These are phyloP conservation scores for Byssothecium circinans DNA, from an alignment of 2,329 filamentous ascomycete genomes.

Conservation along the genomic window DNA sequence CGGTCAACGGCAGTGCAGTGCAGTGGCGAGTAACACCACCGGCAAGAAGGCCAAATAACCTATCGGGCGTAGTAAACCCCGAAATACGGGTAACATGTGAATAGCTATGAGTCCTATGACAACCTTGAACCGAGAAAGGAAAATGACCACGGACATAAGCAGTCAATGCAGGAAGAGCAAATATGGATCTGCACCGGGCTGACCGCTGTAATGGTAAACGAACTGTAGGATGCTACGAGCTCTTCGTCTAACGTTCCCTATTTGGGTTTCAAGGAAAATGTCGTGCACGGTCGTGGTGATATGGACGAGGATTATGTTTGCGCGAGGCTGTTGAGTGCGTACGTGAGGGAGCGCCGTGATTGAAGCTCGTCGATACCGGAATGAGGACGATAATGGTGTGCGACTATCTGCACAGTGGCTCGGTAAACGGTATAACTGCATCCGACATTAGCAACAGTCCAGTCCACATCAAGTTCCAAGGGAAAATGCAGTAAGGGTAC, in stretches of 20 bases:
- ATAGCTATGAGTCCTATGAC: no score
- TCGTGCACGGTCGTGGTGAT: constrained; percentile 1
- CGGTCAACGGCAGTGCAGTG: constrained; percentile 1
- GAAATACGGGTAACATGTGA: no score
- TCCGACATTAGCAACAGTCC: constrained; percentile 10
- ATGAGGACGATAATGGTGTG: constrained; percentile 49
- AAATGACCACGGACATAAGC: no score
- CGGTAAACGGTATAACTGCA: constrained; percentile 51
- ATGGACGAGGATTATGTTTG: constrained; percentile 19
- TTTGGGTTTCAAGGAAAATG: not conserved
- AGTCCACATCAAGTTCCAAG: not conserved
- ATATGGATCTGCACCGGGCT: constrained; percentile 1
- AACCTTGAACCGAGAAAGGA: no score
- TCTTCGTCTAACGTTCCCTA: constrained; percentile 9
- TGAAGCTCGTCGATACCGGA: constrained; percentile 46
- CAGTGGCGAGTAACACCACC: no score
- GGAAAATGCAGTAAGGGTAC: constrained; percentile 11
- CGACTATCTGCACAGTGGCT: constrained; percentile 46
- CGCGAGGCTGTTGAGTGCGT: constrained; percentile 43
- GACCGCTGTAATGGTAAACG: not conserved
- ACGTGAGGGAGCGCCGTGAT: constrained; percentile 46
- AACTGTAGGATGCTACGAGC: not conserved
- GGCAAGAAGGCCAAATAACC: no score
- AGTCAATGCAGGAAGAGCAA: not conserved
- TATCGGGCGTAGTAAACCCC: constrained; percentile 14